Conservation (phyloP, 768 basidiomycete genomes). For the Podaxis sp. region DNA sequence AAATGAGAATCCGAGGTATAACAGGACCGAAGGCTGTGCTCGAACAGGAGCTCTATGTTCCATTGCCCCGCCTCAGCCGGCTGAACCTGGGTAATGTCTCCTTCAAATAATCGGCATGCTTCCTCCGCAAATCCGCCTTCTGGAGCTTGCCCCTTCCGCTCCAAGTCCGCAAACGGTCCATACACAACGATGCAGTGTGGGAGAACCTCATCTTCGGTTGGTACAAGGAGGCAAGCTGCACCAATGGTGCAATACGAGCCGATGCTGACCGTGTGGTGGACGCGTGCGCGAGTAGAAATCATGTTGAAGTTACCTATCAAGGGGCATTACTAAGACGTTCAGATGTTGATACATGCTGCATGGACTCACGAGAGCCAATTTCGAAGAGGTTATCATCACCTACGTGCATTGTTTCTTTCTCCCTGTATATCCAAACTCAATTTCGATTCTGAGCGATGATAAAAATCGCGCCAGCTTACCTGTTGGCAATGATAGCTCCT, state of each 20-base stretch:
- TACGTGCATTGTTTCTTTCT: constrained; percentile 88
- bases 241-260: constrained; percentile 83
- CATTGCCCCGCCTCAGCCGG: constrained; percentile 62
- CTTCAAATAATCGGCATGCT: constrained; percentile 88
- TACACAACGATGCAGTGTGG: constrained; percentile 85
- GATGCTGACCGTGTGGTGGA: constrained; percentile 81
- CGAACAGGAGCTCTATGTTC: constrained; percentile 30
- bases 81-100: constrained; percentile 94
- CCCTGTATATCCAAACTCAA: constrained; percentile 30
- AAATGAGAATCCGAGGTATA: neutral
- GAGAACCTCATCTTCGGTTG: constrained; percentile 74
- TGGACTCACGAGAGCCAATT: constrained; percentile 81
- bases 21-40: constrained; percentile 3
- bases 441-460: neutral
- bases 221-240: constrained; percentile 76
- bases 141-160: constrained; percentile 83
- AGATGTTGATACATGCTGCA: neutral
- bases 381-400: constrained; percentile 95
- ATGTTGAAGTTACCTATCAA: constrained; percentile 85
- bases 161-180: constrained; percentile 79
- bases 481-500: constrained; percentile 84
- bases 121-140: constrained; percentile 78
- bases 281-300: constrained; percentile 78
- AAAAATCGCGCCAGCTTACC: constrained; percentile 37
- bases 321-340: constrained; percentile 52